Evolutionary conservation across 306 rosid species (phyloP).

Genomic region (Sicyos baderoa): DNA sequence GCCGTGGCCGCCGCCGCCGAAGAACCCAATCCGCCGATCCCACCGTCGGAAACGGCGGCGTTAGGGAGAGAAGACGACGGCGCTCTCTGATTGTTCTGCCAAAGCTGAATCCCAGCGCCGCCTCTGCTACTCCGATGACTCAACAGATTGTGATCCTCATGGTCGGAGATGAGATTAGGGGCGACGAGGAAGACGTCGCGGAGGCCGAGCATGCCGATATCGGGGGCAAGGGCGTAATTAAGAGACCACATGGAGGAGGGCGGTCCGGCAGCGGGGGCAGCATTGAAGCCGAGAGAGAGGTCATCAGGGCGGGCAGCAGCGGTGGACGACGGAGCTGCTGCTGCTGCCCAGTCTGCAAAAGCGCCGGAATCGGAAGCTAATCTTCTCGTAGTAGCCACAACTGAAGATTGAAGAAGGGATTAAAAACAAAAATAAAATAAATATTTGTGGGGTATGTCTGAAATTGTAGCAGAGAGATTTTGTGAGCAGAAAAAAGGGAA

Average conservation of each 20-base stretch:
- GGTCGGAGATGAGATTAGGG: conserved; percentile 44
- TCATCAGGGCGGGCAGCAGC: conserved; percentile 46
- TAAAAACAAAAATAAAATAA: background rate
- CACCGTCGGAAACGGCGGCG: background rate
- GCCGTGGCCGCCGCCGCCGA: conserved; percentile 29
- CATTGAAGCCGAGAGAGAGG: conserved; percentile 90
- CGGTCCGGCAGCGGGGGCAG: conserved; percentile 31
- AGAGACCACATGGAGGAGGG: conserved; percentile 44
- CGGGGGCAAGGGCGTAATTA: conserved; percentile 48
- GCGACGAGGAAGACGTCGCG: conserved; percentile 75
- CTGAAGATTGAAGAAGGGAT: conserved; percentile 23
- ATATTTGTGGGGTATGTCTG: conserved; percentile 50
- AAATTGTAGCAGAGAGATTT: conserved; percentile 35
- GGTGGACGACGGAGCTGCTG: conserved; percentile 43
- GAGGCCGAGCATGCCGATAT: conserved; percentile 69
- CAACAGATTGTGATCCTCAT: conserved; percentile 23
- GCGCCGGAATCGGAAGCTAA: conserved; percentile 88
- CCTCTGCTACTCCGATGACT: conserved; percentile 16
- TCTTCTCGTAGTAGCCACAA: conserved; percentile 99
- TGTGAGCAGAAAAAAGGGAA: conserved; percentile 14
- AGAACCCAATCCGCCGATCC: conserved; percentile 20
- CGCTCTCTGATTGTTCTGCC: no score
- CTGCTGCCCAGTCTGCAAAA: conserved; percentile 74
- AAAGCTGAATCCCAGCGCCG: conserved; percentile 52
- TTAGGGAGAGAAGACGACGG: no score